phyloP scores from a whole-genome alignment of 805 yeast species.

The Ogataea angusta region DNA sequence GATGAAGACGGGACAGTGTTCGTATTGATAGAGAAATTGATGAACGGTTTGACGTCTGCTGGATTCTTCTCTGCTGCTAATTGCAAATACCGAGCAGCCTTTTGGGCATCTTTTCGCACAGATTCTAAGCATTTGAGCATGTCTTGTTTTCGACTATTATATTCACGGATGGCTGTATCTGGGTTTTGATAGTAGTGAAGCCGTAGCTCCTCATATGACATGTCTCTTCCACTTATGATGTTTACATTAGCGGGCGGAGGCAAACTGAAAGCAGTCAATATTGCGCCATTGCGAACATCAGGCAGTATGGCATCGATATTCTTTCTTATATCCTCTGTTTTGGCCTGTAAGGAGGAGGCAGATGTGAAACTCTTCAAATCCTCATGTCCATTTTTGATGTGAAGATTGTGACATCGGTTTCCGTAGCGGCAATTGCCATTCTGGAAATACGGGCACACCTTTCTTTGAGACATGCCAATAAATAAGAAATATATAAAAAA shows the following conservation, averaged over 20 bases:
- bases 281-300: slow-evolving; percentile 24
- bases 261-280: slow-evolving; percentile 47
- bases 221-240: slow-evolving; percentile 49
- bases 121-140: slow-evolving; percentile 41
- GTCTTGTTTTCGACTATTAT: slow-evolving; percentile 44
- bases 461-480: slow-evolving; percentile 19
- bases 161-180: slow-evolving; percentile 38
- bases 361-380: slow-evolving; percentile 8
- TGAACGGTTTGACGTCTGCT: slow-evolving; percentile 29
- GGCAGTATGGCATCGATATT: slow-evolving; percentile 23
- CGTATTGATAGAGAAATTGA: slow-evolving; percentile 33
- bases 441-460: slow-evolving; percentile 41
- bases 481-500: background rate
- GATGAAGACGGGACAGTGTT: background rate
- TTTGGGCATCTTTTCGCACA: slow-evolving; percentile 38
- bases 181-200: slow-evolving; percentile 44
- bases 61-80: slow-evolving; percentile 35
- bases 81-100: slow-evolving; percentile 60
- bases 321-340: slow-evolving; percentile 19
- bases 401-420: slow-evolving; percentile 41
- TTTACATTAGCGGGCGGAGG: slow-evolving; percentile 46
- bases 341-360: slow-evolving; percentile 1
- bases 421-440: slow-evolving; percentile 43
- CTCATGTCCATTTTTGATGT: slow-evolving; percentile 28
- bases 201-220: slow-evolving; percentile 52